phyloP scores from a whole-genome alignment of 768 basidiomycete genomes.

The Amanita rimosa region DNA sequence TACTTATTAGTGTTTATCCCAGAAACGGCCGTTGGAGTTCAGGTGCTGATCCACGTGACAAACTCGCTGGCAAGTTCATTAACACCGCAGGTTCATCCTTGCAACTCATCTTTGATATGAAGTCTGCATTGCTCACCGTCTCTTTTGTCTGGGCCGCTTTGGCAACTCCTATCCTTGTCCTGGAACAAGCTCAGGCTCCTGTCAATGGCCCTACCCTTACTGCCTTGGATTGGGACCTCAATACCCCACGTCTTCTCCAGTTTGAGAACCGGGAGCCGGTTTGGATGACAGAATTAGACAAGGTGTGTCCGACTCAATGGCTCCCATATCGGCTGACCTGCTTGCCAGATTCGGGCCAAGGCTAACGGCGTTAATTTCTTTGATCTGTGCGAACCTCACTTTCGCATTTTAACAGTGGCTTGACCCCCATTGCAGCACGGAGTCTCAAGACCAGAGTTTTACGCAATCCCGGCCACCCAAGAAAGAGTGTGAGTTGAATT shows the following conservation, averaged over 20 bases:
- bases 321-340: not conserved
- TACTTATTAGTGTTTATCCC: no score
- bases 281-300: conserved; percentile 85
- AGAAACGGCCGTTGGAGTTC: conserved; percentile 4
- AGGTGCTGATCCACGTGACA: not conserved
- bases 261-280: conserved; percentile 58
- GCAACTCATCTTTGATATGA: conserved; percentile 26
- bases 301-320: conserved; percentile 34
- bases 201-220: conserved; percentile 31
- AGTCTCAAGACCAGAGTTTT: conserved; percentile 50
- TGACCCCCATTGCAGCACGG: conserved; percentile 41
- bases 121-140: conserved; percentile 32
- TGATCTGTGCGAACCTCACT: conserved; percentile 49
- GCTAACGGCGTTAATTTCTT: conserved; percentile 74
- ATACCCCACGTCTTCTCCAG: conserved; percentile 64
- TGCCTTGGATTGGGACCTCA: conserved; percentile 65
- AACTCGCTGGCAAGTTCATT: not conserved
- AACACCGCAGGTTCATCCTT: not conserved
- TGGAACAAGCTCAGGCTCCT: conserved; percentile 24
- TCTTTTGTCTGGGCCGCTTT: conserved; percentile 30
- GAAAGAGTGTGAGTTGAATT: conserved; percentile 24
- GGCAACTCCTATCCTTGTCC: conserved; percentile 27
- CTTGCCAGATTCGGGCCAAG: conserved; percentile 60
- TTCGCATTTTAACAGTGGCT: no score
- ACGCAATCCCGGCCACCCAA: conserved; percentile 24